Evolutionary conservation across 148 eudicot species (phyloP).

Genomic region (Limonium bicolor): DNA sequence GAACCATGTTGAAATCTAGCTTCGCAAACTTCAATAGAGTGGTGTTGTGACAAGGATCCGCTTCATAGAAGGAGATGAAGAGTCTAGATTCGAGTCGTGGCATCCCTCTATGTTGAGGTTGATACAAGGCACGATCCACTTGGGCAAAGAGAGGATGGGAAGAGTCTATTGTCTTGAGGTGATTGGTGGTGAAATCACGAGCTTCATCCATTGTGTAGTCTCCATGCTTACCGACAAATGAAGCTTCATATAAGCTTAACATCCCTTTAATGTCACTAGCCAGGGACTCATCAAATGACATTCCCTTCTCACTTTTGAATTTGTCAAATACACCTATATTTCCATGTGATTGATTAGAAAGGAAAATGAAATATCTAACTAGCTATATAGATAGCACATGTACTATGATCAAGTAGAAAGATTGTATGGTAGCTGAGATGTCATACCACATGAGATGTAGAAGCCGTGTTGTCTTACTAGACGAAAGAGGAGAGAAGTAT

Average conservation of each 20-base stretch:
- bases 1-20: constrained; percentile 29
- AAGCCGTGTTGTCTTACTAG: constrained; percentile 22
- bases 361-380: not conserved
- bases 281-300: constrained; percentile 3
- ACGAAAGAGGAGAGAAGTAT: constrained; percentile 25
- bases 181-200: constrained; percentile 3
- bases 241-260: constrained; percentile 18
- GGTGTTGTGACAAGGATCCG: constrained; percentile 10
- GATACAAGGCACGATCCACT: constrained; percentile 12
- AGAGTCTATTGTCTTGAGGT: not conserved
- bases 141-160: constrained; percentile 5
- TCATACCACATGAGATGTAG: constrained; percentile 10
- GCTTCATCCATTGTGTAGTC: constrained; percentile 19
- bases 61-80: constrained; percentile 19
- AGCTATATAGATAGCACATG: not conserved
- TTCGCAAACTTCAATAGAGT: constrained; percentile 22
- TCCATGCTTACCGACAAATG: constrained; percentile 10
- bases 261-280: constrained; percentile 11
- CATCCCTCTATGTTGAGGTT: constrained; percentile 19
- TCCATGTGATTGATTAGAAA: too few relatives aligned
- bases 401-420: not conserved
- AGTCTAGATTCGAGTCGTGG: constrained; percentile 24
- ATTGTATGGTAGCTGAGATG: not conserved
- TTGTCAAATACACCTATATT: constrained; percentile 14
- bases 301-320: constrained; percentile 6